Evolutionary conservation across 129 eudicot genomes (phyloP).

Genomic region (Sambucus nigra): DNA sequence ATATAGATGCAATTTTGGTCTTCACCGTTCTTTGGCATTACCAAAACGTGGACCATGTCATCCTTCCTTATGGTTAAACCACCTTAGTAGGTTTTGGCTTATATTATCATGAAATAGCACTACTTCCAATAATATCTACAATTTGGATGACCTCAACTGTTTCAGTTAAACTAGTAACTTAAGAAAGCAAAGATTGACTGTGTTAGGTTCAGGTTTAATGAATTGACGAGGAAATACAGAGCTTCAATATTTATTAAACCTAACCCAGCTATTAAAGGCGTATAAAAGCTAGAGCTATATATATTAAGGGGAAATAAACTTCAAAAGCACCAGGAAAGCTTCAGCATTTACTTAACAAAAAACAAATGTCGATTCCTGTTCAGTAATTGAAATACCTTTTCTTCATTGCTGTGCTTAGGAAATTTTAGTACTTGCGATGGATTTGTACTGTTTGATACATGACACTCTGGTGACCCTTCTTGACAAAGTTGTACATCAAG

Average conservation of each 20-base stretch:
- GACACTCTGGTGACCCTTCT: slow-evolving; percentile 67
- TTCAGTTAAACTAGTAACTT: no score
- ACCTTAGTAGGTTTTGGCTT: neutral
- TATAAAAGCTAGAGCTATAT: no score
- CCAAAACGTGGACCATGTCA: no score
- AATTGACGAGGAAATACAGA: neutral
- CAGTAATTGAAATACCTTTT: slow-evolving; percentile 48
- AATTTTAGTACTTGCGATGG: slow-evolving; percentile 39
- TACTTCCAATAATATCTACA: neutral
- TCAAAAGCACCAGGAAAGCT: slow-evolving; percentile 5
- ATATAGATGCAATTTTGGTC: no score
- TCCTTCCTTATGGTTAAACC: no score
- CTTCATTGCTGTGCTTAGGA: slow-evolving; percentile 76
- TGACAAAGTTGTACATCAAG: slow-evolving; percentile 90
- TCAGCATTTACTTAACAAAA: neutral
- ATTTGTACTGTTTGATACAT: slow-evolving; percentile 45
- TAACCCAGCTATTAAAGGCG: neutral
- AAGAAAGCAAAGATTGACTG: no score
- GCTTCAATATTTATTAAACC: neutral
- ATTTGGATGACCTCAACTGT: neutral
- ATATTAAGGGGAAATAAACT: neutral
- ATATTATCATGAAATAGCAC: neutral
- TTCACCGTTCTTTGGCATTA: no score
- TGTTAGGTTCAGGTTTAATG: no score
- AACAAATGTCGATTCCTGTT: neutral